Evolutionary conservation across 2,329 filamentous ascomycete species (phyloP).

Genomic region (Leptoxyphium fumago): DNA sequence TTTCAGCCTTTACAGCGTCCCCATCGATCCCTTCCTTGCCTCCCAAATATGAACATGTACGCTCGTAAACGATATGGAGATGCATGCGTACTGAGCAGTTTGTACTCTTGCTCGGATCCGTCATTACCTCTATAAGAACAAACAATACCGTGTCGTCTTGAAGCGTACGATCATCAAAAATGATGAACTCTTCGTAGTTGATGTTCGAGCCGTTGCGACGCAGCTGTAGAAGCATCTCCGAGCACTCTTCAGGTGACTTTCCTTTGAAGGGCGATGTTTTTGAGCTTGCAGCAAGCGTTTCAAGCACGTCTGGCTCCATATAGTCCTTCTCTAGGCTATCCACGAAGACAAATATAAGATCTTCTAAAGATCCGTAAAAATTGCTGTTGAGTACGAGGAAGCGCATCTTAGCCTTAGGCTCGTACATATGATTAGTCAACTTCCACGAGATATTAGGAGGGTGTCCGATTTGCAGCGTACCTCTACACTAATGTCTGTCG

Average conservation of each 20-base stretch:
- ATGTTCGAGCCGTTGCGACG: background rate
- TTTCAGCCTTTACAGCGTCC: background rate
- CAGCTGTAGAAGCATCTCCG: background rate
- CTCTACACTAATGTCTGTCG: background rate
- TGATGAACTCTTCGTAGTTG: background rate
- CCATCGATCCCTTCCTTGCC: background rate
- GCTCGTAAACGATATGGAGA: background rate
- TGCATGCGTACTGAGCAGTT: background rate
- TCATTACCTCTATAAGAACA: background rate
- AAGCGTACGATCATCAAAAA: background rate
- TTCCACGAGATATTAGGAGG: background rate
- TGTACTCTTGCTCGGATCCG: background rate
- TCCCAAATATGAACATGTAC: background rate
- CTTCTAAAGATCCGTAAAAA: background rate
- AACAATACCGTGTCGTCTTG: background rate
- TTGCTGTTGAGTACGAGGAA: background rate
- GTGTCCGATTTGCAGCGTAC: background rate
- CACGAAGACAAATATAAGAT: background rate
- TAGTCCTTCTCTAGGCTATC: background rate
- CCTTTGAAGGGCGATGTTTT: background rate
- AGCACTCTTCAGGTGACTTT: background rate
- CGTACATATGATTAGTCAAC: background rate
- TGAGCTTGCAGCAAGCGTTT: background rate
- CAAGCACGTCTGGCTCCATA: background rate
- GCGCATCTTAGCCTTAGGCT: background rate